Percentiles rank a stretch among this genome's conserved stretches.
These are phyloP conservation scores for Botrytis cinerea DNA, from an alignment of 2,329 filamentous ascomycete species.

Conservation along the genomic window DNA sequence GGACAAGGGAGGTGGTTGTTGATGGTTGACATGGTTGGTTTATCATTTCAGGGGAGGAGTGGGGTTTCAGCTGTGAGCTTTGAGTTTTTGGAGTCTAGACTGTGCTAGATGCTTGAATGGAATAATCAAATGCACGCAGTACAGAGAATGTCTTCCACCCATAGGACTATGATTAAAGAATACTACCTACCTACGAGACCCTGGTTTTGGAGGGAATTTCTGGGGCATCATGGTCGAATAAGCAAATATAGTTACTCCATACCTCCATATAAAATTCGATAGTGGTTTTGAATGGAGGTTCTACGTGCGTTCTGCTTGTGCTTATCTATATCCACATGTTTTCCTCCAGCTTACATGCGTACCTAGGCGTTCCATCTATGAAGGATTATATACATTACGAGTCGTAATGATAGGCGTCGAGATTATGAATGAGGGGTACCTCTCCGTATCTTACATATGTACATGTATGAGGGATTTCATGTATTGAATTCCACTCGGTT, in stretches of 20 bases:
- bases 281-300: not conserved
- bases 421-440: conserved; percentile 1
- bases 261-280: not conserved
- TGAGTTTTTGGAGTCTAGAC: not conserved
- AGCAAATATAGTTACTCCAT: not conserved
- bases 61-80: not conserved
- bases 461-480: not conserved
- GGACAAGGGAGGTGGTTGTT: not conserved
- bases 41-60: not conserved
- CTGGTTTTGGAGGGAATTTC: not conserved
- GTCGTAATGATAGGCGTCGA: not conserved
- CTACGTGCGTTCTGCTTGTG: not conserved
- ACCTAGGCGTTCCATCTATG: not conserved
- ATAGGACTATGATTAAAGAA: not conserved
- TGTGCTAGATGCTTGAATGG: not conserved
- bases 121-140: not conserved
- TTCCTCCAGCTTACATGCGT: not conserved
- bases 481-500: not conserved
- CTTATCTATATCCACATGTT: not conserved
- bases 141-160: not conserved
- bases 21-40: not conserved
- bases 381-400: not conserved
- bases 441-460: not conserved
- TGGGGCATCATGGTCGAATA: not conserved
- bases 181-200: not conserved